phyloP scores from a whole-genome alignment of 805 yeast species.

The Torulaspora indica region DNA sequence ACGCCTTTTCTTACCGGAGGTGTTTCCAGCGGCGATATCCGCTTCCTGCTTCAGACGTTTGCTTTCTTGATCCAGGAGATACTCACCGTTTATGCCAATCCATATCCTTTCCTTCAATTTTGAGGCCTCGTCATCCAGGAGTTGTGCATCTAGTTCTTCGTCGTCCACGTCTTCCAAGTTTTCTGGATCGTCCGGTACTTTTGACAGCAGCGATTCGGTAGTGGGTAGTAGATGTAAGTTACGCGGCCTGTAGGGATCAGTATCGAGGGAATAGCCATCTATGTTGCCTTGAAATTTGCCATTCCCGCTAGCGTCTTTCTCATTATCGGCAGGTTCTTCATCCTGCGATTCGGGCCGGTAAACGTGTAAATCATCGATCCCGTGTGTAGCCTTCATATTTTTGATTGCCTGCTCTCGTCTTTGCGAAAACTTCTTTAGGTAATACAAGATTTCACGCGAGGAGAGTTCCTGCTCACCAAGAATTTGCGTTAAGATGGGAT shows the following conservation, averaged over 20 bases:
- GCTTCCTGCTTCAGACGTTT: conserved; percentile 81
- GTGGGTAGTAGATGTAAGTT: conserved; percentile 58
- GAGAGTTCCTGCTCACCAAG: conserved; percentile 43
- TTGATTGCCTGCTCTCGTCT: conserved; percentile 29
- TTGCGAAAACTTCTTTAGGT: conserved; percentile 33
- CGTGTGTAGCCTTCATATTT: conserved; percentile 31
- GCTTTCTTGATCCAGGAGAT: conserved; percentile 75
- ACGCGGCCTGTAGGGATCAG: conserved; percentile 45
- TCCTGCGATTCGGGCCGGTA: conserved; percentile 9
- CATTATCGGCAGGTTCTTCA: conserved; percentile 12
- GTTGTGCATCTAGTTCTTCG: conserved; percentile 60
- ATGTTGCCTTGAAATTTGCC: conserved; percentile 30
- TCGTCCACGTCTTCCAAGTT: conserved; percentile 76
- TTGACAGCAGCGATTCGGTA: conserved; percentile 48
- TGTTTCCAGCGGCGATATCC: conserved; percentile 79
- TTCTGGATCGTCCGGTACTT: conserved; percentile 56
- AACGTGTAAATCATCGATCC: conserved; percentile 31
- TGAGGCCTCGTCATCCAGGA: conserved; percentile 66
- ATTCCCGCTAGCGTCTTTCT: conserved; percentile 15
- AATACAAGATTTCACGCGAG: conserved; percentile 42
- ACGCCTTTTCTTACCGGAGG: conserved; percentile 46
- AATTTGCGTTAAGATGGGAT: conserved; percentile 44
- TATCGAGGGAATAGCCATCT: conserved; percentile 37
- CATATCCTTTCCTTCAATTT: conserved; percentile 76
- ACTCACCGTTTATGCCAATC: conserved; percentile 87